Conservation (phyloP, 2,329 filamentous ascomycete species). For the Cercospora nicotianae region DNA sequence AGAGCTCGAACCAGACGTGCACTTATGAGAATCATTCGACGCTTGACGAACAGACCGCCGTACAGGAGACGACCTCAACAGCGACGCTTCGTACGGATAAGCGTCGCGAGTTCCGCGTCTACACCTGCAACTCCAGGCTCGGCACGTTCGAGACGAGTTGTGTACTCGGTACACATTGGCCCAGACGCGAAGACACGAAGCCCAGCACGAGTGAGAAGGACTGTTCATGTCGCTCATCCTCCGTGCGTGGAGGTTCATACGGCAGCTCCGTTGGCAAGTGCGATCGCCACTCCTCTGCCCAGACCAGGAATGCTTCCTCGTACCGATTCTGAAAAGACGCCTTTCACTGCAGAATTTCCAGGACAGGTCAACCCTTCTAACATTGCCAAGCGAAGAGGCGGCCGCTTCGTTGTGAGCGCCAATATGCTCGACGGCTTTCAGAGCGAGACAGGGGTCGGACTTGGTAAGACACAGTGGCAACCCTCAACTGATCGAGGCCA, state of each 20-base stretch:
- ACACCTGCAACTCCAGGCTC: background rate
- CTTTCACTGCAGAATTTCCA: conserved; percentile 10
- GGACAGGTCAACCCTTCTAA: conserved; percentile 15
- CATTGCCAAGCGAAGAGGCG: background rate
- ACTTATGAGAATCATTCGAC: background rate
- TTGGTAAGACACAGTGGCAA: background rate
- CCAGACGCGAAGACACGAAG: background rate
- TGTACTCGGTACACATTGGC: background rate
- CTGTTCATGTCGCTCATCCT: background rate
- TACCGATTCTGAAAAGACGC: background rate
- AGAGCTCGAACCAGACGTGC: background rate
- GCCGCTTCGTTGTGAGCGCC: background rate
- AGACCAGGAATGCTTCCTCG: background rate
- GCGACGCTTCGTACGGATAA: background rate
- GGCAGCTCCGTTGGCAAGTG: background rate
- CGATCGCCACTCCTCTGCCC: background rate
- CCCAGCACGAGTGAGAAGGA: background rate
- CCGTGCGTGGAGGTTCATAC: background rate
- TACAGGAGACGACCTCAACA: background rate
- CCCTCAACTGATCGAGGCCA: background rate
- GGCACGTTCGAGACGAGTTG: background rate
- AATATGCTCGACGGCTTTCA: background rate
- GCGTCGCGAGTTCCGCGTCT: background rate
- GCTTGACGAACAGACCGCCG: background rate
- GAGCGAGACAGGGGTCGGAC: background rate